Evolutionary conservation across 164 flowering plant genomes (phyloP), one percentile per base, ranked within the genome.

Genomic region (Pachysandra terminalis): DNA sequence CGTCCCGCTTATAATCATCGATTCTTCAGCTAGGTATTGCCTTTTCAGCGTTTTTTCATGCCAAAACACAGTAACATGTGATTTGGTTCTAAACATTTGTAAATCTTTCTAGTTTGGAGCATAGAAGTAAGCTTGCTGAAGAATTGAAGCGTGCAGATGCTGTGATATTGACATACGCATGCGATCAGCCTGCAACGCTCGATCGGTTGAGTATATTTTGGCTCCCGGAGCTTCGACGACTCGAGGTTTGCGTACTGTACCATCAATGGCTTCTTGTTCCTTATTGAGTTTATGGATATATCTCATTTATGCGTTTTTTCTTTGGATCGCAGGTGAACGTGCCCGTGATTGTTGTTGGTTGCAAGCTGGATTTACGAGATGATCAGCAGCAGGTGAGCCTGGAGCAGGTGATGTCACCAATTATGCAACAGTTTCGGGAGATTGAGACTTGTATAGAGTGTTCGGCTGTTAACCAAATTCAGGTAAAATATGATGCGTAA

Each of bases 401-500:
- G n/a, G n/a, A n/a, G n/a, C n/a, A n/a, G n/a, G n/a, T n/a, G n/a
- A n/a, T n/a, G n/a, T n/a, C n/a, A n/a, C n/a, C n/a, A n/a, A n/a
- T n/a, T n/a, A n/a, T n/a, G n/a, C n/a, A n/a, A n/a, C n/a, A n/a
- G n/a, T n/a, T n/a, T n/a, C n/a, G n/a, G n/a, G n/a, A n/a, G n/a
- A n/a, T n/a, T n/a, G 99, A 96, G 69, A 93, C 99, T 55, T 96
- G 99, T 69, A 92, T 93, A 32, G 99, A 93, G 56, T 96, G 99
- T 73, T 96, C 99, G 0, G 91, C 98, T 0, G 58, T 67, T 32
- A 89, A 74, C 61, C 86, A 78, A 56, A 90, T 96, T 74, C 99
- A 96, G 99, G 98, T 91, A 69, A 22, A 4, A n/a, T 37, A 5
- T 25, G 22, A 23, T 32, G n/a, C n/a, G n/a, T n/a, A n/a, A n/a